Evolutionary conservation across 805 yeast genomes (phyloP).

Genomic region (Middelhovenomyces tepae): DNA sequence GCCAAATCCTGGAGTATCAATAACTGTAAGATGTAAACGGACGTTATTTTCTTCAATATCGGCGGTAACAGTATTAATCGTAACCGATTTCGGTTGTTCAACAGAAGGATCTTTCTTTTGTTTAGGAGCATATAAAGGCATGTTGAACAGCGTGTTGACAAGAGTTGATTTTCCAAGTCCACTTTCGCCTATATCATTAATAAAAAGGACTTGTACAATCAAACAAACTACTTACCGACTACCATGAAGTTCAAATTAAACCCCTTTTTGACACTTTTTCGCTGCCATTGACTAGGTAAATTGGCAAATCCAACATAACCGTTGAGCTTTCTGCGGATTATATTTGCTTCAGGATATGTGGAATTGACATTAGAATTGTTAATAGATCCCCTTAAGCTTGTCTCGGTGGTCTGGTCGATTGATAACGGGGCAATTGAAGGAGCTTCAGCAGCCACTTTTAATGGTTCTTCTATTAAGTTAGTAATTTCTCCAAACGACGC

Average conservation of each 20-base stretch:
- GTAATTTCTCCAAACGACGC: too few species aligned
- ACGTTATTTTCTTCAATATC: conserved; percentile 93
- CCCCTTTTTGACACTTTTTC: conserved; percentile 83
- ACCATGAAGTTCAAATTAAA: conserved; percentile 82
- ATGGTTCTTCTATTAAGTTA: too few species aligned
- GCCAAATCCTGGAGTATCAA: conserved; percentile 93
- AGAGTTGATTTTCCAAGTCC: conserved; percentile 93
- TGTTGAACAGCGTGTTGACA: conserved; percentile 80
- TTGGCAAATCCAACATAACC: conserved; percentile 97
- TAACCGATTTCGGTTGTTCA: conserved; percentile 40
- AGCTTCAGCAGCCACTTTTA: conserved; percentile 8
- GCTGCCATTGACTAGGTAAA: conserved; percentile 97
- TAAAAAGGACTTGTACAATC: too few species aligned
- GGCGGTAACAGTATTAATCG: conserved; percentile 51
- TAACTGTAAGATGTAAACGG: conserved; percentile 68
- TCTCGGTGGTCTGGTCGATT: conserved; percentile 10
- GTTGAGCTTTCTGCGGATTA: conserved; percentile 52
- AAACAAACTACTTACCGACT: too few species aligned
- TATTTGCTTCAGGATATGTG: conserved; percentile 14
- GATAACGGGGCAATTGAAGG: conserved; percentile 8
- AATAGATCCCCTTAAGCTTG: too few species aligned
- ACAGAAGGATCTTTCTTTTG: conserved; percentile 34
- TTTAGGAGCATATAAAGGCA: conserved; percentile 42
- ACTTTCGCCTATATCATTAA: too few species aligned
- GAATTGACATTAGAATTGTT: too few species aligned